These are phyloP conservation scores for Colletotrichum liriopes DNA, from an alignment of 2,329 filamentous ascomycete genomes.

Conservation along the genomic window DNA sequence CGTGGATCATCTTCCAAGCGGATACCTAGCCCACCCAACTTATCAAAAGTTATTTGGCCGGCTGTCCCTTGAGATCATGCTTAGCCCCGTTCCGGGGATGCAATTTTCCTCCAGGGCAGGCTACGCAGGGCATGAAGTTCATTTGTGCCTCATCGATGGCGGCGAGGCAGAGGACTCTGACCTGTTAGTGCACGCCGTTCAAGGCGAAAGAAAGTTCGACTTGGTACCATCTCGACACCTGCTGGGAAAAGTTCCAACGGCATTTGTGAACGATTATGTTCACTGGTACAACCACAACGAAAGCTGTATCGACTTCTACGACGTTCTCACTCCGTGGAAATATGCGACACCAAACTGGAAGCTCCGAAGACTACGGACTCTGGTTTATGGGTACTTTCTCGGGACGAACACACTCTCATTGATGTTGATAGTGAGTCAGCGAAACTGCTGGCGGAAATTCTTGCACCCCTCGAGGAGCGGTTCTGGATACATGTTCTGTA, in stretches of 20 bases:
- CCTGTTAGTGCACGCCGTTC: neutral
- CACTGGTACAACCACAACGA: conserved; percentile 63
- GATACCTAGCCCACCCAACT: conserved; percentile 58
- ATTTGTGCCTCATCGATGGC: conserved; percentile 45
- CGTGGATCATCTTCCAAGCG: conserved; percentile 60
- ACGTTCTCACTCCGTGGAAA: neutral
- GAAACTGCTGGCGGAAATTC: neutral
- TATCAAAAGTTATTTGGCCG: conserved; percentile 64
- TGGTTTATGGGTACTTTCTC: neutral
- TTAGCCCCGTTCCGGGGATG: conserved; percentile 56
- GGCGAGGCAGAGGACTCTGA: neutral
- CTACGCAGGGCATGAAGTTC: conserved; percentile 50
- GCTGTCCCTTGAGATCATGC: conserved; percentile 60
- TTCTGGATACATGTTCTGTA: conserved; percentile 1
- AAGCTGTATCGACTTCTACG: conserved; percentile 52
- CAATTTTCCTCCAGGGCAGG: conserved; percentile 55
- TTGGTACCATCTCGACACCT: neutral
- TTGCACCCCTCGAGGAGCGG: neutral
- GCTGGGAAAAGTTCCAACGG: conserved; percentile 47
- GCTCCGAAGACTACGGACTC: neutral
- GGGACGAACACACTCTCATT: neutral
- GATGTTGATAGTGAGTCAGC: neutral
- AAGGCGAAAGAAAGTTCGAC: neutral
- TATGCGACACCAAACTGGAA: conserved; percentile 18
- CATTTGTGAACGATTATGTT: conserved; percentile 56